phyloP scores from a whole-genome alignment of 495 filamentous ascomycete genomes.

The Penicillium egyptiacum region DNA sequence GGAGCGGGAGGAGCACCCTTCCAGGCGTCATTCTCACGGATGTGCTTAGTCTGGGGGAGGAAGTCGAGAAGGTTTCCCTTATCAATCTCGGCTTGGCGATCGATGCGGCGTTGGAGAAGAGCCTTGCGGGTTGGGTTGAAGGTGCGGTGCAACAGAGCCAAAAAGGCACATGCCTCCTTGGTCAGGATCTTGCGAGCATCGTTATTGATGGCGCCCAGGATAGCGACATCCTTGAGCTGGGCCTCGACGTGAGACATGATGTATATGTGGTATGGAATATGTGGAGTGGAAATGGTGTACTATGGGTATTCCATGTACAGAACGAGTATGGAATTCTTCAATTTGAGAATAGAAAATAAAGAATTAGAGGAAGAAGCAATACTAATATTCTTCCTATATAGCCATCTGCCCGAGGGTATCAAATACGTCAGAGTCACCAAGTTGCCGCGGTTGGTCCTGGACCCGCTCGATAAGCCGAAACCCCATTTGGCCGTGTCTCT shows the following conservation, averaged over 20 bases:
- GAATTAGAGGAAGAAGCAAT: neutral
- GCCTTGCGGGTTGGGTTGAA: conserved; percentile 91
- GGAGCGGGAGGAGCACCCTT: conserved; percentile 91
- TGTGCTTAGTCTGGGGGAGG: conserved; percentile 91
- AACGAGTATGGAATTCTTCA: neutral
- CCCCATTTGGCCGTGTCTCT: conserved; percentile 7
- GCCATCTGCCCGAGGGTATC: conserved; percentile 26
- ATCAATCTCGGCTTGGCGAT: conserved; percentile 93
- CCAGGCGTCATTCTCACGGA: conserved; percentile 94
- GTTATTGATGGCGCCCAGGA: conserved; percentile 76
- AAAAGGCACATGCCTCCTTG: conserved; percentile 86
- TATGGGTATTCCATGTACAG: conserved; percentile 3
- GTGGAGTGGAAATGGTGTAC: neutral
- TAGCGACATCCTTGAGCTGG: conserved; percentile 83
- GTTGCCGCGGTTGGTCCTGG: conserved; percentile 37
- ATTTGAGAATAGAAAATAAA: neutral
- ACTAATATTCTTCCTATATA: conserved; percentile 24
- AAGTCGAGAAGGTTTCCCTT: conserved; percentile 91
- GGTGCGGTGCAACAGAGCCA: conserved; percentile 88
- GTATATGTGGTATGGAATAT: conserved; percentile 21
- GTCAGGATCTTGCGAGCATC: conserved; percentile 87
- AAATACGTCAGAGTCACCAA: conserved; percentile 38
- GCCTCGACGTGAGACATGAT: conserved; percentile 68
- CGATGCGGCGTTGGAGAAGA: conserved; percentile 79
- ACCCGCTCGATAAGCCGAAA: conserved; percentile 12